These are phyloP conservation scores for Ochetophila trinervis DNA, from an alignment of 306 rosid species.

Conservation along the genomic window DNA sequence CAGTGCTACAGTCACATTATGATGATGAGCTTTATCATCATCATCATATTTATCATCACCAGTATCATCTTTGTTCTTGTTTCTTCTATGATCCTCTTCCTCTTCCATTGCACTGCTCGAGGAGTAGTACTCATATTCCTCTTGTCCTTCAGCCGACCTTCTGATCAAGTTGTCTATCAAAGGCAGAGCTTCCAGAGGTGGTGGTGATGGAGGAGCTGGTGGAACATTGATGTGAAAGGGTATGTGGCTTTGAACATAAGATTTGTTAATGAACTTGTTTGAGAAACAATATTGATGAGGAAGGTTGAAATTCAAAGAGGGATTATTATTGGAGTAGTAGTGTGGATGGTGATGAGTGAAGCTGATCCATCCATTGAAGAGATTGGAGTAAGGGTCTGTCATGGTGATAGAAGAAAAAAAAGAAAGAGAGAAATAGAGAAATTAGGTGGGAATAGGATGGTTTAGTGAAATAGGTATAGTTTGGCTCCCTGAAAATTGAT, in stretches of 20 bases:
- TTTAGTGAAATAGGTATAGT: not conserved
- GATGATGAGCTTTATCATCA: not conserved
- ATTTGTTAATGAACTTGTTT: not conserved
- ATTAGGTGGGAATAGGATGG: not conserved
- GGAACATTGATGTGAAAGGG: conserved; percentile 1
- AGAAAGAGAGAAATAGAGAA: not conserved
- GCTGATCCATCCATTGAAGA: conserved; percentile 47
- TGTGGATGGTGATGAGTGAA: conserved; percentile 46
- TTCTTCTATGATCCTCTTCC: conserved; percentile 8
- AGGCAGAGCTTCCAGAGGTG: conserved; percentile 59
- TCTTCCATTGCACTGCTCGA: conserved; percentile 10
- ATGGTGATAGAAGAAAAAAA: conserved; percentile 21
- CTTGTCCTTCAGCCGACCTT: not conserved
- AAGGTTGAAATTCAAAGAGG: conserved; percentile 4
- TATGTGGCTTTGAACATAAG: conserved; percentile 20
- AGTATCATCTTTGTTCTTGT: not conserved
- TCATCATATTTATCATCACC: conserved; percentile 22
- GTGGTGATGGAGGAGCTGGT: conserved; percentile 26
- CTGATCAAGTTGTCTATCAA: conserved; percentile 50
- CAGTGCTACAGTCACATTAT: conserved; percentile 39
- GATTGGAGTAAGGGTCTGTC: conserved; percentile 57
- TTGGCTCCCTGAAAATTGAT: too few relatives aligned
- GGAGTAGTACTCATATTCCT: conserved; percentile 17
- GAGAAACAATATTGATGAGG: conserved; percentile 12
- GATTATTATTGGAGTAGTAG: conserved; percentile 1